Evolutionary conservation across 371 early-diverging fungal genomes (phyloP).

Genomic region (Amoeboaphelidium occidentale): DNA sequence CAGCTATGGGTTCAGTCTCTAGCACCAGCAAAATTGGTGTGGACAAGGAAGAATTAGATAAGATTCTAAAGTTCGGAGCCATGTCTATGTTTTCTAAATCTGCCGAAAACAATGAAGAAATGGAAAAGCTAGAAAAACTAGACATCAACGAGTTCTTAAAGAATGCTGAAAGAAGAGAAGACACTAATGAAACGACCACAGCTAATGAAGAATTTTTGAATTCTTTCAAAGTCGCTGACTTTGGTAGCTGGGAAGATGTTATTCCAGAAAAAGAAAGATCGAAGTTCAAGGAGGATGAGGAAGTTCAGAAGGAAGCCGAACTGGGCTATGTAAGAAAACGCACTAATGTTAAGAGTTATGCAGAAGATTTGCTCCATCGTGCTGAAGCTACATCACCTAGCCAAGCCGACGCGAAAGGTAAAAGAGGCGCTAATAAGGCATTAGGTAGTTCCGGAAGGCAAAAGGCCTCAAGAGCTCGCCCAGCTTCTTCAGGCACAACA

Average conservation of each 20-base stretch:
- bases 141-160: conserved; percentile 88
- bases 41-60: conserved; percentile 55
- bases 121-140: conserved; percentile 59
- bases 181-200: conserved; percentile 21
- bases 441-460: background rate
- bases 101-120: conserved; percentile 3
- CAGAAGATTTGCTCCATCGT: background rate
- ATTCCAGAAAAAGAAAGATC: conserved; percentile 65
- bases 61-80: conserved; percentile 91
- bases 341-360: background rate
- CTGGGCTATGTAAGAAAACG: conserved; percentile 1
- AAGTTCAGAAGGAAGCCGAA: conserved; percentile 4
- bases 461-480: no score
- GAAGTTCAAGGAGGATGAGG: conserved; percentile 5
- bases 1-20: conserved; percentile 10
- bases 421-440: background rate
- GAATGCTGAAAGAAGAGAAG: conserved; percentile 52
- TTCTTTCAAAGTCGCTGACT: conserved; percentile 82
- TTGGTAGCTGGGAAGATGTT: conserved; percentile 81
- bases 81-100: conserved; percentile 74
- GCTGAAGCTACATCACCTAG: background rate
- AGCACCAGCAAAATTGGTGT: conserved; percentile 11
- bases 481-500: conserved; percentile 1
- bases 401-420: background rate
- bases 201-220: conserved; percentile 64